These are phyloP conservation scores for Russula lepida DNA, from an alignment of 768 basidiomycete species.

Conservation along the genomic window DNA sequence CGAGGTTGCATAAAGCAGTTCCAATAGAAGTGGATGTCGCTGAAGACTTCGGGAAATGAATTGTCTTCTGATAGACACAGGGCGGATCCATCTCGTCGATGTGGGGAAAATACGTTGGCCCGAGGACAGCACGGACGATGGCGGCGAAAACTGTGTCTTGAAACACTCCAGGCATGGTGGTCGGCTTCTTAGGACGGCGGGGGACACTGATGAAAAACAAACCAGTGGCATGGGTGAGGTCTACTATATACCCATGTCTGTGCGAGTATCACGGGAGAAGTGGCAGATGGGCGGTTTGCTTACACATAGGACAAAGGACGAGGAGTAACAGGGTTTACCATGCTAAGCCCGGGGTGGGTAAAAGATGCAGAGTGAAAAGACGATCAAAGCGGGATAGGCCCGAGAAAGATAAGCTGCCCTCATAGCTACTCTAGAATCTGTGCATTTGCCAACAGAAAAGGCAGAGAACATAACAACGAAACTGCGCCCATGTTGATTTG, in stretches of 20 bases:
- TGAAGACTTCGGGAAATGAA: not conserved
- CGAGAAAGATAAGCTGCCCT: not conserved
- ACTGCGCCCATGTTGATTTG: not conserved
- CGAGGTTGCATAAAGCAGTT: not conserved
- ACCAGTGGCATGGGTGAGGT: too few species aligned
- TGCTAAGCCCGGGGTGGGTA: not conserved
- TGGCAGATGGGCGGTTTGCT: not conserved
- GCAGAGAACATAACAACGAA: not conserved
- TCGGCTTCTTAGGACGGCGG: not conserved
- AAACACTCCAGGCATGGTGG: slow-evolving; percentile 21
- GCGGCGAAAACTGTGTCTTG: slow-evolving; percentile 28
- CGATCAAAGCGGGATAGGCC: not conserved
- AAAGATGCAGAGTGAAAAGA: too few species aligned
- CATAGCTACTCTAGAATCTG: not conserved
- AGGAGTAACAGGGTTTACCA: not conserved
- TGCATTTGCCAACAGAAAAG: not conserved
- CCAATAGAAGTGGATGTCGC: slow-evolving; percentile 8
- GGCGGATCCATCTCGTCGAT: slow-evolving; percentile 16
- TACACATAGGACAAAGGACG: not conserved
- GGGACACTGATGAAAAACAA: not conserved
- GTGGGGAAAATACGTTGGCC: slow-evolving; percentile 21
- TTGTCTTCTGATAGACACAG: slow-evolving; percentile 5
- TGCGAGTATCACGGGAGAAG: not conserved
- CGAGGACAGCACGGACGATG: slow-evolving; percentile 25
- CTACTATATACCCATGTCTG: not conserved